A percentile compares a stretch with the other conserved stretches of the same genome.
Conservation (phyloP, 805 yeast species). For the Kazachstania psychrophila region DNA sequence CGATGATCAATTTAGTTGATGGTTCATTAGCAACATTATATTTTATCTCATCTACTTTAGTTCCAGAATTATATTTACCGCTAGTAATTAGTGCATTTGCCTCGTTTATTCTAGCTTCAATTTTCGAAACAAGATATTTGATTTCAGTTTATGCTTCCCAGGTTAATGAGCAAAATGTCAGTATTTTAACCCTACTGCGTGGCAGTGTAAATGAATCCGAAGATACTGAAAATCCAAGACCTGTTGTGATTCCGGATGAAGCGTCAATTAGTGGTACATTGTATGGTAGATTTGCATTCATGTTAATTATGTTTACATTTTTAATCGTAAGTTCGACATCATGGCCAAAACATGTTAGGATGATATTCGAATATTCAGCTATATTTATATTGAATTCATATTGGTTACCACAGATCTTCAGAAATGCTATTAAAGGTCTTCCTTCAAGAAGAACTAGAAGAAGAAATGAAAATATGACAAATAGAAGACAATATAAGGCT, state of each 20-base stretch:
- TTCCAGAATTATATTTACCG: slow-evolving; percentile 52
- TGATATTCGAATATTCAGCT: slow-evolving; percentile 46
- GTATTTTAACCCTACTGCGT: slow-evolving; percentile 55
- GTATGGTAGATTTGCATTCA: slow-evolving; percentile 48
- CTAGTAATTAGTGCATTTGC: slow-evolving; percentile 61
- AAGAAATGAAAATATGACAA: slow-evolving; percentile 8
- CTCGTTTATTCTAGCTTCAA: slow-evolving; percentile 57
- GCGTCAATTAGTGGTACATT: slow-evolving; percentile 48
- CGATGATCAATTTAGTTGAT: slow-evolving; percentile 57
- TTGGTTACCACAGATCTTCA: slow-evolving; percentile 83
- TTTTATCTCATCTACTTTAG: slow-evolving; percentile 47
- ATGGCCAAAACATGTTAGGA: slow-evolving; percentile 55
- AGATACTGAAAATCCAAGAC: slow-evolving; percentile 15
- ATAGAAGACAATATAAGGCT: slow-evolving; percentile 34
- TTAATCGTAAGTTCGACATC: slow-evolving; percentile 45
- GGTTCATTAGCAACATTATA: slow-evolving; percentile 58
- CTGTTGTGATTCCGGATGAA: slow-evolving; percentile 38
- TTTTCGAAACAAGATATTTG: slow-evolving; percentile 70
- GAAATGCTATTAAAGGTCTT: slow-evolving; percentile 40
- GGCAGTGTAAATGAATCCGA: slow-evolving; percentile 33
- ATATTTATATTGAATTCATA: slow-evolving; percentile 52
- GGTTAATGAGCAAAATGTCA: slow-evolving; percentile 58
- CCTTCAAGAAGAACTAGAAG: slow-evolving; percentile 19
- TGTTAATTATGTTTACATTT: slow-evolving; percentile 46
- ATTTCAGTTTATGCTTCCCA: slow-evolving; percentile 60